A percentile compares a stretch with the other conserved stretches of the same genome.
These are phyloP conservation scores for Amanita phalloides DNA, from an alignment of 768 basidiomycete genomes.

Conservation along the genomic window DNA sequence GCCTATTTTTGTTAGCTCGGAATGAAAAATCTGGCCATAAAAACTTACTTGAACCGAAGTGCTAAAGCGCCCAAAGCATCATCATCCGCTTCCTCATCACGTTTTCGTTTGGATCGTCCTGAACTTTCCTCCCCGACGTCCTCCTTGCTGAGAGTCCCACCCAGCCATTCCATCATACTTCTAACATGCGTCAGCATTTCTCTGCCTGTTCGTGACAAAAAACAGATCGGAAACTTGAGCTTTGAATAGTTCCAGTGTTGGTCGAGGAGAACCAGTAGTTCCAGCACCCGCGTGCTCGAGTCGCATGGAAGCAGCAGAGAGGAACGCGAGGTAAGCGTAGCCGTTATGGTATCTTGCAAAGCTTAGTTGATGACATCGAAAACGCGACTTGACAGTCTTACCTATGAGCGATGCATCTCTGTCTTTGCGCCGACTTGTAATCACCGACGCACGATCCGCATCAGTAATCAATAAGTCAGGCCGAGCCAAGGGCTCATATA, in stretches of 20 bases:
- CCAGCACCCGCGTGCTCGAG: slow-evolving; percentile 88
- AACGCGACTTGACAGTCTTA: slow-evolving; percentile 16
- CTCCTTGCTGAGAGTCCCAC: slow-evolving; percentile 88
- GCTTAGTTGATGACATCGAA: not conserved
- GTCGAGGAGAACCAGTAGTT: slow-evolving; percentile 90
- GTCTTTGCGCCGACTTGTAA: slow-evolving; percentile 81
- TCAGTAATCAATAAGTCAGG: slow-evolving; percentile 94
- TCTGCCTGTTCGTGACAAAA: slow-evolving; percentile 82
- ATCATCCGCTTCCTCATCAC: slow-evolving; percentile 67
- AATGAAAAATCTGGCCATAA: not conserved
- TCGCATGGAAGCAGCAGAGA: slow-evolving; percentile 90
- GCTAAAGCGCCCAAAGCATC: slow-evolving; percentile 80
- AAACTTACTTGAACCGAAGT: slow-evolving; percentile 76
- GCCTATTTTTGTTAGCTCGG: slow-evolving; percentile 31
- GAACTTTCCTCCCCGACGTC: slow-evolving; percentile 76
- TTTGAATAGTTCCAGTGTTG: slow-evolving; percentile 94
- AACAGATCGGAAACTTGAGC: slow-evolving; percentile 80
- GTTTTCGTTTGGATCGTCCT: slow-evolving; percentile 40
- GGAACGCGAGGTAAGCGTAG: slow-evolving; percentile 69
- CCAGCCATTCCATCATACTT: slow-evolving; percentile 99
- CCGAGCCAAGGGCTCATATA: slow-evolving; percentile 78
- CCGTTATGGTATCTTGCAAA: slow-evolving; percentile 71
- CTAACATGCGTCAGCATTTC: slow-evolving; percentile 92
- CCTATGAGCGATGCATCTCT: slow-evolving; percentile 85
- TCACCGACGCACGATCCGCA: slow-evolving; percentile 73